phyloP scores from a whole-genome alignment of 441 rosid genomes.

The Jatropha podagrica region DNA sequence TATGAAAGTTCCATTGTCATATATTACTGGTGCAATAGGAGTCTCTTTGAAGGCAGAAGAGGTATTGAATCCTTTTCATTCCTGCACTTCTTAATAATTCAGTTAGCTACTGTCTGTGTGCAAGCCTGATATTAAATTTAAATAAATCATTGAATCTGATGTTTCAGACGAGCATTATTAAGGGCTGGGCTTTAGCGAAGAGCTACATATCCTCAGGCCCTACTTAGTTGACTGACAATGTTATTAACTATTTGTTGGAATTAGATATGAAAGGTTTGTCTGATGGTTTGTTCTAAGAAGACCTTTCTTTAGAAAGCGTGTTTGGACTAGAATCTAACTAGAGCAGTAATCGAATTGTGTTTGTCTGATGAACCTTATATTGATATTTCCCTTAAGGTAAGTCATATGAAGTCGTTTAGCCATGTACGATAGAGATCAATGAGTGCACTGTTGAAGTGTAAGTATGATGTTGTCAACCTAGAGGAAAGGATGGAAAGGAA shows the following conservation, averaged over 20 bases:
- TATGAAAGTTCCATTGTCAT: constrained; percentile 81
- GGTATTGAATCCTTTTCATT: constrained; percentile 41
- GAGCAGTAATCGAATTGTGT: background rate
- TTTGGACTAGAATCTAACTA: background rate
- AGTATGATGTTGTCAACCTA: background rate
- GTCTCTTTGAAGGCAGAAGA: constrained; percentile 67
- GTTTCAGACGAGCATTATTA: background rate
- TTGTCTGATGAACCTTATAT: background rate
- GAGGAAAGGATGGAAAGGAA: background rate
- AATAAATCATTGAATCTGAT: background rate
- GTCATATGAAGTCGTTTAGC: constrained; percentile 1
- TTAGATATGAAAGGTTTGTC: no score
- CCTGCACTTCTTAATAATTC: background rate
- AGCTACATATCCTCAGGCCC: no score
- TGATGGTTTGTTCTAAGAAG: no score
- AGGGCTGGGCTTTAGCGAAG: no score
- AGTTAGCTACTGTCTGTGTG: background rate
- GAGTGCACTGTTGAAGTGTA: background rate
- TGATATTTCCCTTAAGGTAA: background rate
- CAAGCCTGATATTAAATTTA: background rate
- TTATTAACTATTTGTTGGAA: no score
- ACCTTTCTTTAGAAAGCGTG: background rate
- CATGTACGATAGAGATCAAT: background rate
- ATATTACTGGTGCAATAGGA: constrained; percentile 73
- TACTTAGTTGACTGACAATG: no score